phyloP scores from a whole-genome alignment of 2,329 filamentous ascomycete genomes.

The Chrysosporium queenslandicum region DNA sequence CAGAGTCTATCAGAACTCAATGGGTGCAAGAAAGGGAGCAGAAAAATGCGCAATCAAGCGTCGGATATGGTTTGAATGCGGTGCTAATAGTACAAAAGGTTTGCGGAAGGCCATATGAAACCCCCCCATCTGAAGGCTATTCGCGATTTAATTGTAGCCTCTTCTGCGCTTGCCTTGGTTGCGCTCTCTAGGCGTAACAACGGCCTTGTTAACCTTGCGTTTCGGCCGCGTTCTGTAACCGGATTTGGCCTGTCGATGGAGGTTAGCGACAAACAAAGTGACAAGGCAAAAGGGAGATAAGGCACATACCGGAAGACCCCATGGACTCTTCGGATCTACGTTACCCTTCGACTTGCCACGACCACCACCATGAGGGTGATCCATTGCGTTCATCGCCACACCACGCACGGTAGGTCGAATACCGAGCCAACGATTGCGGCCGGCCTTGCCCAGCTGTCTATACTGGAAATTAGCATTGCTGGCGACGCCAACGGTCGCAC shows the following conservation, averaged over 20 bases:
- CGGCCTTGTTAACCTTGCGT: conserved; percentile 82
- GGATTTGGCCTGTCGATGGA: conserved; percentile 40
- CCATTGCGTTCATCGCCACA: conserved; percentile 97
- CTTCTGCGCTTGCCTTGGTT: conserved; percentile 83
- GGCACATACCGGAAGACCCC: conserved; percentile 78
- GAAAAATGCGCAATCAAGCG: not conserved
- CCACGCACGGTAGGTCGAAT: conserved; percentile 92
- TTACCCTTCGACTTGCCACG: conserved; percentile 99
- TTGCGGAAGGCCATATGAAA: not conserved
- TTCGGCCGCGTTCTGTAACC: conserved; percentile 82
- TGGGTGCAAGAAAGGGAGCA: not conserved
- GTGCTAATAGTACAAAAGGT: conserved; percentile 7
- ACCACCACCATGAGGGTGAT: conserved; percentile 98
- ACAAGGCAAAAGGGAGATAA: conserved; percentile 4
- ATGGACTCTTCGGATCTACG: conserved; percentile 85
- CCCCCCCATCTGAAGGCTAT: no score
- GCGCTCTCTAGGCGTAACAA: conserved; percentile 70
- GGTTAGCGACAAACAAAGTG: conserved; percentile 13
- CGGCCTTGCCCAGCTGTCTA: conserved; percentile 85
- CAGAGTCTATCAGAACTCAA: not conserved
- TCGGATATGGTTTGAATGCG: not conserved
- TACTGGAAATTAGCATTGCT: conserved; percentile 92
- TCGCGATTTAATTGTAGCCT: conserved; percentile 47
- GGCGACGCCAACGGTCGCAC: conserved; percentile 84
- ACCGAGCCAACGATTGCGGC: conserved; percentile 83